These are phyloP conservation scores for Torulaspora delbrueckii DNA, from an alignment of 805 yeast genomes.

Conservation along the genomic window DNA sequence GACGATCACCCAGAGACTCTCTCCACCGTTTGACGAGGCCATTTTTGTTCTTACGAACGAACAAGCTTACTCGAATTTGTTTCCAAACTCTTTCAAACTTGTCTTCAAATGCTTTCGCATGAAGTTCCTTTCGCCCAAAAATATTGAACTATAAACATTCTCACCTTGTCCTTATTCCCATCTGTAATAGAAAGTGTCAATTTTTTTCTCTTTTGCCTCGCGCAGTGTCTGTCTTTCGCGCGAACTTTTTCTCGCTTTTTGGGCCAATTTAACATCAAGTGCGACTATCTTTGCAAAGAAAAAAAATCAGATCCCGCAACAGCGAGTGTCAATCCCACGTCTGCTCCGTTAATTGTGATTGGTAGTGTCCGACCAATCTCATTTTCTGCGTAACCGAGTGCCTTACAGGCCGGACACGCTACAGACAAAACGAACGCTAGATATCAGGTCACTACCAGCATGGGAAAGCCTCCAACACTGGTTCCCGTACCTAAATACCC, in stretches of 20 bases:
- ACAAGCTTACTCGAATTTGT: conserved; percentile 27
- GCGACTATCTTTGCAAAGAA: neutral
- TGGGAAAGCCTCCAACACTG: no score
- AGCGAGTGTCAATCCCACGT: neutral
- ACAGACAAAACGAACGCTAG: no score
- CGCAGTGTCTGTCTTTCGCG: neutral
- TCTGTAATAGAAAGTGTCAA: neutral
- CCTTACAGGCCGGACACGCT: neutral
- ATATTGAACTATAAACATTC: neutral
- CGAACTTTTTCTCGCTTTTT: neutral
- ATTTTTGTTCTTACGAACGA: conserved; percentile 21
- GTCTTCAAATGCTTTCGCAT: conserved; percentile 32
- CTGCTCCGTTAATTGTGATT: neutral
- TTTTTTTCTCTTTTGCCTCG: neutral
- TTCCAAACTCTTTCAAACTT: conserved; percentile 31
- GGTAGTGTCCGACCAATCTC: neutral
- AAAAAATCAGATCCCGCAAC: neutral
- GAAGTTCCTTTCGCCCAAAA: conserved; percentile 20
- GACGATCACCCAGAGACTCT: conserved; percentile 33
- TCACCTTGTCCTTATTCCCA: neutral
- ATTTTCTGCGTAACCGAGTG: neutral
- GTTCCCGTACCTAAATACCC: no score
- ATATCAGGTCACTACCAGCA: no score
- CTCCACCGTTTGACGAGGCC: conserved; percentile 36
- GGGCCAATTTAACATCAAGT: neutral